phyloP scores from a whole-genome alignment of 108 stramenopile species.

The Nannochloropsis salina region DNA sequence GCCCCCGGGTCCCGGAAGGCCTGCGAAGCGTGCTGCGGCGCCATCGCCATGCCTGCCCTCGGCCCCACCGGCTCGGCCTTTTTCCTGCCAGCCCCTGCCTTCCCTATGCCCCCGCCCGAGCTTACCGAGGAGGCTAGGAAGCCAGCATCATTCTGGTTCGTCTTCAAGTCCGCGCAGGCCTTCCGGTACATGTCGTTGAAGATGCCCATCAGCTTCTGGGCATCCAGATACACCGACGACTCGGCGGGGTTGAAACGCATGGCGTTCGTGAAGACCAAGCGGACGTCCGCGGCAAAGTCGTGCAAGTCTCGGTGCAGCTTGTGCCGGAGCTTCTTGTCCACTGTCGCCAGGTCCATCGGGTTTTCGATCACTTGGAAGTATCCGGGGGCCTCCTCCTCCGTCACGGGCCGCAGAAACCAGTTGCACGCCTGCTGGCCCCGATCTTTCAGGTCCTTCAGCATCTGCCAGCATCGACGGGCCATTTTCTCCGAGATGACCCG shows the following conservation, averaged over 20 bases:
- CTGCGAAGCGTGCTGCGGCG: background rate
- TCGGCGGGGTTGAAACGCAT: background rate
- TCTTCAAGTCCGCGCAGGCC: constrained; percentile 12
- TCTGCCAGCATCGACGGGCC: background rate
- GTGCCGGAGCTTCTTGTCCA: background rate
- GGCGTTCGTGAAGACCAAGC: constrained; percentile 13
- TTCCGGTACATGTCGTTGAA: background rate
- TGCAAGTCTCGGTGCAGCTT: background rate
- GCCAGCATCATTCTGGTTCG: background rate
- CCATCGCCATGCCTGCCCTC: background rate
- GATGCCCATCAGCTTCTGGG: background rate
- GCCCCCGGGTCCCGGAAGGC: background rate
- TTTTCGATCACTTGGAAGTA: constrained; percentile 2
- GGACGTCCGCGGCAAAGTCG: background rate
- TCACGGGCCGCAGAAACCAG: constrained; percentile 12
- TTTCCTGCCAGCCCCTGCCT: background rate
- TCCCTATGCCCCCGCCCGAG: background rate
- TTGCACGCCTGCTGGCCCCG: background rate
- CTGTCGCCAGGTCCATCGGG: constrained; percentile 11
- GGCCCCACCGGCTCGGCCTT: background rate
- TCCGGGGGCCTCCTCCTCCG: background rate
- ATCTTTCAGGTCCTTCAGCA: constrained; percentile 20
- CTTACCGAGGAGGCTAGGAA: background rate
- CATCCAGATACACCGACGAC: background rate
- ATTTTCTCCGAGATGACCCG: background rate